Conservation (phyloP, 139 green algal species). For the Mychonastes homosphaera region DNA sequence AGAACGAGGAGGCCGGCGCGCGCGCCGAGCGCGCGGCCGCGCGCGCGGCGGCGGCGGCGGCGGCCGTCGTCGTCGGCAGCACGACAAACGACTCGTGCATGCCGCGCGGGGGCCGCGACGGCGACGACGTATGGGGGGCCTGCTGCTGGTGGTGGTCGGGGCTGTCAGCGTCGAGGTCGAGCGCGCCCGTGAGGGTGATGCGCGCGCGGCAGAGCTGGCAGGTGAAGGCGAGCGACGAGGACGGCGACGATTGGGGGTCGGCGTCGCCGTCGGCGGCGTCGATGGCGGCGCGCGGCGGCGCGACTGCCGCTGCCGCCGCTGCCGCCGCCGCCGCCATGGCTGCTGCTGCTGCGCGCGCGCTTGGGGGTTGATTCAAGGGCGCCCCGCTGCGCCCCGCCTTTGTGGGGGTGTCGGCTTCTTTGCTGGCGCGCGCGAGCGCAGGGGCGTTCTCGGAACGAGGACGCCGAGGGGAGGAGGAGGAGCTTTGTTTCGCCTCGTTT, state of each 20-base stretch:
- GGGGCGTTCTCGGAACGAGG: too few species aligned
- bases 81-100: constrained; percentile 72
- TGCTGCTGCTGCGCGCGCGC: not conserved
- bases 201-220: not conserved
- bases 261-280: not conserved
- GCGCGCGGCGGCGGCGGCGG: not conserved
- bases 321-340: not conserved
- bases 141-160: too few species aligned
- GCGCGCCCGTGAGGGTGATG: not conserved
- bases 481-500: too few species aligned
- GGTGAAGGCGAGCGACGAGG: not conserved
- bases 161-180: not conserved
- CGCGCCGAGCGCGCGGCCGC: not conserved
- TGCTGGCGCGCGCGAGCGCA: too few species aligned
- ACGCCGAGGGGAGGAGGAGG: too few species aligned
- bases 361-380: too few species aligned
- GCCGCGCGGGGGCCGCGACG: constrained; percentile 4
- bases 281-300: not conserved
- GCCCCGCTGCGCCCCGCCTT: too few species aligned
- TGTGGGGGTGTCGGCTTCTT: too few species aligned
- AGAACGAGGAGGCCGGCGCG: not conserved
- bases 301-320: too few species aligned
- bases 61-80: constrained; percentile 4
- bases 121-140: too few species aligned
- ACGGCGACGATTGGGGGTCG: not conserved